phyloP scores from a whole-genome alignment of 352 stramenopile genomes.

The Phytophthora syringae region DNA sequence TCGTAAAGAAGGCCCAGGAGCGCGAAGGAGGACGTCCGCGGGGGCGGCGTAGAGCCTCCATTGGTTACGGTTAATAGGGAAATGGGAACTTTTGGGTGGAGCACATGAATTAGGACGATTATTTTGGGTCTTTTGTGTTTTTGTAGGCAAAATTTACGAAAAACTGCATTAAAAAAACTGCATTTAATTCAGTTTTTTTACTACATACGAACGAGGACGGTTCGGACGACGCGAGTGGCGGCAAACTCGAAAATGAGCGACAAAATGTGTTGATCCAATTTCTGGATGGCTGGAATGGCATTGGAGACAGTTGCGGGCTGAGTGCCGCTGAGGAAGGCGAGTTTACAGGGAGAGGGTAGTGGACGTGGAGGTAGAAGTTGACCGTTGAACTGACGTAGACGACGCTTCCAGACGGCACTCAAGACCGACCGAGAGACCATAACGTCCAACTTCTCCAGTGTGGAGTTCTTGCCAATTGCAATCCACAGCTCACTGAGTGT shows the following conservation, averaged over 20 bases:
- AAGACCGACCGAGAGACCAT: conserved; percentile 7
- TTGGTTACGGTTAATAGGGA: neutral
- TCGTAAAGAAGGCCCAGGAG: conserved; percentile 68
- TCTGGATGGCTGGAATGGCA: neutral
- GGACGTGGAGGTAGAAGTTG: conserved; percentile 15
- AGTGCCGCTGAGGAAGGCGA: conserved; percentile 12
- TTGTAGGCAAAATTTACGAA: neutral
- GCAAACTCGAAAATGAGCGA: conserved; percentile 18
- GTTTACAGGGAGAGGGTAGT: conserved; percentile 1
- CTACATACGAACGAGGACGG: neutral
- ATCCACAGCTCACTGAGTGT: conserved; percentile 17
- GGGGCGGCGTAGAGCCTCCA: conserved; percentile 19
- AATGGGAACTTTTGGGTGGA: neutral
- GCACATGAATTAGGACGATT: neutral
- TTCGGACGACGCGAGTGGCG: conserved; percentile 8
- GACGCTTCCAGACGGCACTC: conserved; percentile 18
- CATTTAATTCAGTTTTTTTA: neutral
- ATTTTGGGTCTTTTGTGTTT: too few relatives aligned
- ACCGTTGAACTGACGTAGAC: conserved; percentile 12
- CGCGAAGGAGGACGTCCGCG: conserved; percentile 51
- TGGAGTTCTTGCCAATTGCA: conserved; percentile 12
- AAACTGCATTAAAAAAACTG: neutral
- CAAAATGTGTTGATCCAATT: conserved; percentile 7
- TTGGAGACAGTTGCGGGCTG: neutral
- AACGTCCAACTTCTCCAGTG: conserved; percentile 12